Evolutionary conservation across 768 basidiomycete species (phyloP).

Genomic region (Lentinus brumalis): DNA sequence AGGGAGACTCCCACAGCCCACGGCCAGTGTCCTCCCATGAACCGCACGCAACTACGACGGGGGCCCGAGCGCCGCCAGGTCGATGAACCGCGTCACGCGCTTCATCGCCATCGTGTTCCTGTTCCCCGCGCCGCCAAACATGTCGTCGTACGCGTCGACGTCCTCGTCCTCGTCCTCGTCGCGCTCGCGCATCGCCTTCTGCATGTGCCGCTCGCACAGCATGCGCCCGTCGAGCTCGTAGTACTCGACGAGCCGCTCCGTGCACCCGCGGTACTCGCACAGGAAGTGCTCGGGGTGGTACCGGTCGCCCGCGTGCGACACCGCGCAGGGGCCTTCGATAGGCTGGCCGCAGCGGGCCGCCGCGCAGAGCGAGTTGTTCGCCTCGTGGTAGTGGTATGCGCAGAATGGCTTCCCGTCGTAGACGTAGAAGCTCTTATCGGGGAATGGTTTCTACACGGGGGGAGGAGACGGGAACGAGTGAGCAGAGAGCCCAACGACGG

Average conservation of each 20-base stretch:
- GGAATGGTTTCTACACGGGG: slow-evolving; percentile 73
- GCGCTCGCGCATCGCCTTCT: slow-evolving; percentile 27
- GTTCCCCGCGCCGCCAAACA: slow-evolving; percentile 14
- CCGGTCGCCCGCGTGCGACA: slow-evolving; percentile 76
- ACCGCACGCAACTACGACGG: slow-evolving; percentile 18
- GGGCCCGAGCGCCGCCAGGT: slow-evolving; percentile 45
- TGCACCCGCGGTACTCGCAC: slow-evolving; percentile 70
- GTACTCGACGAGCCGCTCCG: slow-evolving; percentile 72
- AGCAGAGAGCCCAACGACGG: background rate
- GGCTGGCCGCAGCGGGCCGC: slow-evolving; percentile 79
- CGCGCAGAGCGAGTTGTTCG: slow-evolving; percentile 86
- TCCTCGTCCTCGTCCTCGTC: slow-evolving; percentile 24
- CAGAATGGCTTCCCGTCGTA: slow-evolving; percentile 89
- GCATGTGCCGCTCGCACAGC: slow-evolving; percentile 84
- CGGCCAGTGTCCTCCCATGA: background rate
- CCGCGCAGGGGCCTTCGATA: slow-evolving; percentile 91
- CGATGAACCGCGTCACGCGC: slow-evolving; percentile 81
- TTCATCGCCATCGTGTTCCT: slow-evolving; percentile 60
- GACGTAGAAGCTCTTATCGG: slow-evolving; percentile 90
- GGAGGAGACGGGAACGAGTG: background rate
- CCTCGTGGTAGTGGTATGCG: slow-evolving; percentile 91
- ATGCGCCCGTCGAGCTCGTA: slow-evolving; percentile 87
- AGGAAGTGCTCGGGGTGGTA: slow-evolving; percentile 89
- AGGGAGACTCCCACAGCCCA: background rate
- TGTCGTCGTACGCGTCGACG: slow-evolving; percentile 22